Evolutionary conservation across 2,329 filamentous ascomycete genomes (phyloP), one percentile per base, ranked within the genome.

Genomic region (Colletotrichum camelliae): DNA sequence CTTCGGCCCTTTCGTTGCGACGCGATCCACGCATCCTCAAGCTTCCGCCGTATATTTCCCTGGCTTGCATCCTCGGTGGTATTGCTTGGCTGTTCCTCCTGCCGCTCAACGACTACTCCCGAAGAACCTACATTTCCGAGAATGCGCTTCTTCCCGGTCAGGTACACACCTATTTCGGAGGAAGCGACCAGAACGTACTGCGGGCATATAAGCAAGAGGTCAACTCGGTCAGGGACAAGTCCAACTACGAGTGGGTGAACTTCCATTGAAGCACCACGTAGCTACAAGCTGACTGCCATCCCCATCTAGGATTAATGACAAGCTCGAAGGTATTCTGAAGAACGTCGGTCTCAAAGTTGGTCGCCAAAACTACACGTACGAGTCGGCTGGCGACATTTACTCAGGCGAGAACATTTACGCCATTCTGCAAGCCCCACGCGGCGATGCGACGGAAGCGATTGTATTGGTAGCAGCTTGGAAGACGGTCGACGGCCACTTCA

Each of bases 111-210:
- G 91, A 96, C 79, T 98, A 98, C 87, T 98, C 96, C 67, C 93
- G 97, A 78, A 90, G 91, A 76, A 99, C 96, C 1, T 99, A 99
- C 85, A 97, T 99, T 74, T 98, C 96, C 58, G 97, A 99, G 85
- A 99, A 99, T 84, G 97, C 97, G 13, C 92, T 99, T 39, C 88
- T 99, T 16, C 97, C 97, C 0, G 97, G 96, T 3, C 97, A 99
- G 85, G 97, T 98, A 10, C 96, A 98, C 86, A 98, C 97, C 2
- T 99, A 99, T 85, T 99, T 99, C 83, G 93, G 95, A 8, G 97
- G 97, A 21, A 98, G 95, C 84, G 97, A 99, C 83, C 96, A 98
- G 87, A 94, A 98, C 84, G 92, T 98, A 78, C 96, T 98, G 82
- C 91, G 96, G 62, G 97, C 95, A 9, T 98, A 97, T 84, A 92